Base-by-base conservation (phyloP, 495 filamentous ascomycete species). In the Usnea hakonensis region DNA sequence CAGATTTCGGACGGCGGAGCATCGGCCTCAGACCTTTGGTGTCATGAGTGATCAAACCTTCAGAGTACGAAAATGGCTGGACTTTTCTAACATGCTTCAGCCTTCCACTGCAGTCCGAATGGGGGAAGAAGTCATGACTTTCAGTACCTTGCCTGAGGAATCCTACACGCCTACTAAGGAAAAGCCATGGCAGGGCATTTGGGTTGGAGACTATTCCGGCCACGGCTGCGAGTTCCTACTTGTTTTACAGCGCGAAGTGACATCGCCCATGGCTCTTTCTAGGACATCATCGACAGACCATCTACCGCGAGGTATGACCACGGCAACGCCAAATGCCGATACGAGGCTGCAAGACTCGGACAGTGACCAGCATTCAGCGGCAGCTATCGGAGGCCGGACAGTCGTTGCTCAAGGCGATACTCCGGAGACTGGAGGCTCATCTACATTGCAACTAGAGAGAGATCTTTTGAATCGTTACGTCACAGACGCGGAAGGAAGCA, bases 201-300 rank as follows among this genome's bases (percentile, higher is more conserved):
- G 90, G 89, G 87, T 93, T 13, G 93, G 93, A 6, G 91, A 96
- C 69, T 96, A 95, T 68, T 85, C 84, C 16, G 84, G 81, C 0
- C 91, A 97, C 69, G 90, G 91, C 3, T 95, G 89, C 72, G 92
- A 97, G 71, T 95, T 95, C 64, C 69, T 96, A 13, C 76, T 92
- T 6, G 77, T 97, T 40, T 72, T 87, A 60, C 93, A 97, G 72
- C 79, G 80, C 19, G 85, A 89, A 38, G 69, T 55, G 2, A 53
- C 64, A 10, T 38, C 35, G 11, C 55, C 46, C n/a, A 35, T 56
- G 70, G 55, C 40, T 9, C 35, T 62, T 26, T 62, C 53, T 23
- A 62, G 38, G 35, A 43, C 43, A 11, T 33, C 60, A 33, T 62
- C 60, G 30, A 62, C 60, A 28, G 40, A 21, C 41, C 57, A 38